Base-by-base conservation (phyloP, 2,329 filamentous ascomycete species). In the Amesomyces nigricolor region DNA sequence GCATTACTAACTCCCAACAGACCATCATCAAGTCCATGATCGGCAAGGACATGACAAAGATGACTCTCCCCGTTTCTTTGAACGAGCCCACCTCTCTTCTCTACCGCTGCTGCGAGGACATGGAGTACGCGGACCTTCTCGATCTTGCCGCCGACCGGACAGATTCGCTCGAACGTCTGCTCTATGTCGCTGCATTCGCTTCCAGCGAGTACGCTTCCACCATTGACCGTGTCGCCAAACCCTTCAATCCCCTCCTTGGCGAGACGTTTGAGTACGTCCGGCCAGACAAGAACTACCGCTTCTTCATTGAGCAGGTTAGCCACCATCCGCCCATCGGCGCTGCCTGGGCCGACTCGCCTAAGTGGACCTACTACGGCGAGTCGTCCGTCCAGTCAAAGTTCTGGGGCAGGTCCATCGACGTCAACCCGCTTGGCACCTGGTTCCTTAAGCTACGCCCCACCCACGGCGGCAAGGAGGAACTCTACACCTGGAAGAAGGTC, bases 11-110 rank as follows among this genome's bases (percentile, higher is more conserved):
- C 60, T 40, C 9, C 38, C 11, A 57, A 7, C 50, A 96, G 91
- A 87, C 88, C 62, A 96, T 99, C 64, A 76, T 99, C 61, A 99
- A 97, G 75, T 97, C 92, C 19, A 97, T 99, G 94, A 96, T 99
- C 72, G 94, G 94, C 61, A 97, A 99, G 71, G 94, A 99, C 68
- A 97, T 99, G 94, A 97, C 94, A 38, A 97, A 95, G 76, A 99
- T 99, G 92, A 97, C 94, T 0, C 76, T 99, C 17, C 94, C 94
- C 0, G 94, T 99, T 2, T 96, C 94, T 0, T 97, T 99, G 77
- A 99, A 99, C 72, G 94, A 99, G 71, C 94, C 94, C 0, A 99
- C 94, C 0, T 97, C 94, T 5, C 77, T 99, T 11, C 80, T 99
- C 8, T 94, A 97, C 71, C 89, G 94, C 68, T 92, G 95, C 43